Base-by-base conservation (phyloP, 139 green algal genomes). In the Picochlorum sp. region DNA sequence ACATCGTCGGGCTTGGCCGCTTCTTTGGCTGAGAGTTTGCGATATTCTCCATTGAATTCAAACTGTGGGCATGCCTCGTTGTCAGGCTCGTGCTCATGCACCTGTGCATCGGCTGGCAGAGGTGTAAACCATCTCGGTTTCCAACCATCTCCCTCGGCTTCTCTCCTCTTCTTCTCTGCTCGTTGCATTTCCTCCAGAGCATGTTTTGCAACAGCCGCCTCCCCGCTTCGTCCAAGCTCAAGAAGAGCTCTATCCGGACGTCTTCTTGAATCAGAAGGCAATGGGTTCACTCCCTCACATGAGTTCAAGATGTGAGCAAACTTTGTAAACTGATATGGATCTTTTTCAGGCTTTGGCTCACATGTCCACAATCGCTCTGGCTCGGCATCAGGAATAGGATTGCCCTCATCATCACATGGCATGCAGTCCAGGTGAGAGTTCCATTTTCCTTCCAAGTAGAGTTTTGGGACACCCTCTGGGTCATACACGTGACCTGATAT, bases 311-410 rank as follows among this genome's bases (percentile, higher is more conserved):
- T 73, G 71, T 87, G 83, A 3, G 90, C 89, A 72, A 96, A 97
- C 56, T 85, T 37, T 13, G 88, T 97, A 79, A 94, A 93, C 45
- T 74, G 73, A 73, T 96, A 97, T 66, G 90, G 85, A 77, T 96
- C 89, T 30, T 76, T 80, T 51, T 74, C 67, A 11, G 90, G 90
- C 79, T 88, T 88, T 15, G 72, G 65, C 5, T 51, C 62, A 69
- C 83, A 87, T 41, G 70, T 81, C 90, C 90, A 97, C 30, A 96
- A 56, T 51, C 81, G 75, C 28, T 72, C 58, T 14, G 66, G 66
- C 68, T 77, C 56, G 2, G 66, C 72, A n/a, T 67, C 85, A 0
- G 62, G 62, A 28, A 82, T 41, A 1, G 84, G 76, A 7, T 78
- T 75, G 30, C 88, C 90, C 18, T 86, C 74, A 7, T 68, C 62